These are phyloP conservation scores for Nannochloropsis salina DNA, from an alignment of 108 stramenopile genomes.

Conservation along the genomic window DNA sequence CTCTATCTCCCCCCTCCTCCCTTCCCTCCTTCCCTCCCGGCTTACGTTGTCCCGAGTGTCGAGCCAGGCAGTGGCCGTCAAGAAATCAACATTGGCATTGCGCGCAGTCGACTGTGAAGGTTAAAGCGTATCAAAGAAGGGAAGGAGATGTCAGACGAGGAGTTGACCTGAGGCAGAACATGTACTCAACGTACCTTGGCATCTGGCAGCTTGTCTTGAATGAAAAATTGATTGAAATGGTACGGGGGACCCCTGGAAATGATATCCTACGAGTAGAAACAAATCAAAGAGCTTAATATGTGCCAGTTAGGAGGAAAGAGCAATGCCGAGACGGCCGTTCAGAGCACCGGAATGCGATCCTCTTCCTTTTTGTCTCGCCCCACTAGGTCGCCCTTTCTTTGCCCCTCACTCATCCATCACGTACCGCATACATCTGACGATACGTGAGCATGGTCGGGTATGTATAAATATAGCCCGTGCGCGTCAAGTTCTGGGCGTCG, in stretches of 20 bases:
- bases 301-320: no score
- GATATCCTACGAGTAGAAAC: background rate
- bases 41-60: background rate
- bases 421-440: background rate
- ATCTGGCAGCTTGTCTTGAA: constrained; percentile 3
- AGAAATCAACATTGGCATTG: constrained; percentile 10
- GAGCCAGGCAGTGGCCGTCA: constrained; percentile 14
- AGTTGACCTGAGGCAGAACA: background rate
- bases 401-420: no score
- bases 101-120: background rate
- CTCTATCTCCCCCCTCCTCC: no score
- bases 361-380: no score
- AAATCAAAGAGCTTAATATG: no score
- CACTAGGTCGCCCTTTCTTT: no score
- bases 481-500: background rate
- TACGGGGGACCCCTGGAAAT: background rate
- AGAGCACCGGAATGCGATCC: no score
- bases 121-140: background rate
- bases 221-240: background rate
- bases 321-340: no score
- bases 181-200: background rate
- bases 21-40: no score
- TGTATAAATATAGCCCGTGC: background rate
- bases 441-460: constrained; percentile 15
- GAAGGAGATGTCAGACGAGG: background rate